Base-by-base conservation (phyloP, 305 asterid genomes). In the Fraxinus albicans region DNA sequence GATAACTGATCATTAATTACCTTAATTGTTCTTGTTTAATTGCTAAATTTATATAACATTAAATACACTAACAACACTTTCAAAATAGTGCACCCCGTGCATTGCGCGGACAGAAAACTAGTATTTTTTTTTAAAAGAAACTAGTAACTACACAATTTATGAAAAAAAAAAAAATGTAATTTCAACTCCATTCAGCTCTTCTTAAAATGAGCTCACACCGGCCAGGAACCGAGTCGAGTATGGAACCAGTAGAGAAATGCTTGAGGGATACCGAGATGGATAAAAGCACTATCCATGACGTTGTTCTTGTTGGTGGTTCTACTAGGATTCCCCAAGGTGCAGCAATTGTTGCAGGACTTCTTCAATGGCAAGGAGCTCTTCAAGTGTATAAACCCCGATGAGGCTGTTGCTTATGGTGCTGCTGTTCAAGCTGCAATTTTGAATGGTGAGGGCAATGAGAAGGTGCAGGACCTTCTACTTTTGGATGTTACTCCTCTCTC, bases 391-490 rank as follows among this genome's bases (percentile, higher is more conserved):
- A 93, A 94, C 87, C 97, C 95, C 0, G 98, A 93, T 29, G 97
- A 94, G 85, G 97, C 98, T n/a, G 98, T 94, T 81, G 97, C 98
- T 0, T 93, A 92, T 15, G 97, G 97, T 86, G 98, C 98, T 27
- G 98, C 98, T 15, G 96, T 94, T 12, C 98, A 93, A 50, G 98
- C 97, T 77, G 98, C 98, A 1, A 92, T 93, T 73, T 63, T 93
- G 87, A 90, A 93, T 4, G 96, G 97, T 13, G 97, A 94, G 86
- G 97, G 97, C 13, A 92, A 92, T 0, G 94, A 91, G 89, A 92
- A 92, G 90, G 98, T 92, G 44, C 33, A 29, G 33, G 33, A 29
- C 33, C 33, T 29, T 29, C 33, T 29, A 29, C 33, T 29, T 29
- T 29, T 29, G 33, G 33, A 29, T 29, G 33, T 29, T 29, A 25